Conservation (phyloP, 2,329 filamentous ascomycete species). For the Beauveria rudraprayagi region DNA sequence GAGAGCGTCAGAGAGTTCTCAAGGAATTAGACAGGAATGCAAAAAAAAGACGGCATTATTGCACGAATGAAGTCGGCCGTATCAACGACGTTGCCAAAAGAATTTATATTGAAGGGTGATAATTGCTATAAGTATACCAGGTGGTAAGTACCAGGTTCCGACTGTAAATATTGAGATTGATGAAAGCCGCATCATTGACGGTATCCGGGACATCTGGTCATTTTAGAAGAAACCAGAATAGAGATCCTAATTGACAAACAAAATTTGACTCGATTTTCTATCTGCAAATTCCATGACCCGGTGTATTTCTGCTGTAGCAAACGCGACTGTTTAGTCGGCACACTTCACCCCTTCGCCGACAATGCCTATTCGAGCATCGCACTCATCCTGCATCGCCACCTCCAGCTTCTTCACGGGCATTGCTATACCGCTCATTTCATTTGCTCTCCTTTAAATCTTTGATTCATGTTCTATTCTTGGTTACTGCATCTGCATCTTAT, state of each 20-base stretch:
- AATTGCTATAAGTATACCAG: not conserved
- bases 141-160: too few relatives aligned
- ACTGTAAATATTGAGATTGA: too few relatives aligned
- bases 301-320: too few relatives aligned
- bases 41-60: not conserved
- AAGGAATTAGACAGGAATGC: slow-evolving; percentile 2
- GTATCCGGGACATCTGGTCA: too few relatives aligned
- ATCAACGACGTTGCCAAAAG: not conserved
- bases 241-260: too few relatives aligned
- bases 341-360: not conserved
- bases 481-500: too few relatives aligned
- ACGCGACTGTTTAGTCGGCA: not conserved
- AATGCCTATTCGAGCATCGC: not conserved
- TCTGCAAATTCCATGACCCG: not conserved
- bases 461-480: too few relatives aligned
- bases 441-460: too few relatives aligned
- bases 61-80: not conserved
- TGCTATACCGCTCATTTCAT: not conserved
- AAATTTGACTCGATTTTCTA: too few relatives aligned
- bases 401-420: not conserved
- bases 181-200: too few relatives aligned
- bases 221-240: too few relatives aligned
- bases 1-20: not conserved
- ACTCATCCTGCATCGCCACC: not conserved
- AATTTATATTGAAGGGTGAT: not conserved